phyloP scores from a whole-genome alignment of 1,284 basidiomycete genomes.

The Leccinum huronense region DNA sequence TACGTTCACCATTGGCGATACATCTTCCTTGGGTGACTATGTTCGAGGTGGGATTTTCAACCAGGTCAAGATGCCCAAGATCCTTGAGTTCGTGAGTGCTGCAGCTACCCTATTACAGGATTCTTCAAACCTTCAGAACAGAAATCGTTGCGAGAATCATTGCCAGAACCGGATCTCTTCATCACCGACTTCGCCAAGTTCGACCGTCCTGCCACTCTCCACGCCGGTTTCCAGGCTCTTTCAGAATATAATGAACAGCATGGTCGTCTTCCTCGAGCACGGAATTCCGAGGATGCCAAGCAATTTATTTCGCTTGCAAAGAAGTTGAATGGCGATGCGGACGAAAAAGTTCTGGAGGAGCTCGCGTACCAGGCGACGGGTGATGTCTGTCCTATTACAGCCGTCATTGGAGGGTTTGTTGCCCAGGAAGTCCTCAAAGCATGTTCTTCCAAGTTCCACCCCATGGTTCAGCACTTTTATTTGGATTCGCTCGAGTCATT shows the following conservation, averaged over 20 bases:
- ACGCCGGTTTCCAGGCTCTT: slow-evolving; percentile 94
- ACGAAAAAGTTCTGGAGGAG: slow-evolving; percentile 83
- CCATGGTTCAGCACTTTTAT: slow-evolving; percentile 94
- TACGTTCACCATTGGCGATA: slow-evolving; percentile 94
- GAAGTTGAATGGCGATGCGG: slow-evolving; percentile 70
- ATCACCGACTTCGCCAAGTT: slow-evolving; percentile 99
- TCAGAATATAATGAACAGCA: slow-evolving; percentile 75
- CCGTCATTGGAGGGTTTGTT: slow-evolving; percentile 96
- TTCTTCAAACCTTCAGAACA: slow-evolving; percentile 35
- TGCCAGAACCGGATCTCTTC: slow-evolving; percentile 84
- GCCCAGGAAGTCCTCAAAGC: slow-evolving; percentile 99
- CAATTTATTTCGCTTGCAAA: slow-evolving; percentile 75
- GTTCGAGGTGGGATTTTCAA: slow-evolving; percentile 93
- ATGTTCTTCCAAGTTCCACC: slow-evolving; percentile 97
- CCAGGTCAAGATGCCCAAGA: slow-evolving; percentile 99
- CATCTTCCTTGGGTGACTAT: slow-evolving; percentile 76
- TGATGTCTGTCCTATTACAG: slow-evolving; percentile 90
- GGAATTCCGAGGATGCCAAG: slow-evolving; percentile 82
- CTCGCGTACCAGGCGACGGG: slow-evolving; percentile 92
- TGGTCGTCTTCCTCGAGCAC: slow-evolving; percentile 76
- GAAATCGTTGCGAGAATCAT: slow-evolving; percentile 93
- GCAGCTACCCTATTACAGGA: neutral
- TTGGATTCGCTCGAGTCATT: slow-evolving; percentile 98
- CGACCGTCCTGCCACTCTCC: slow-evolving; percentile 87
- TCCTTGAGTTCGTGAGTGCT: slow-evolving; percentile 81